Evolutionary conservation across 352 stramenopile genomes (phyloP).

Genomic region (Elongisporangium senticosum): DNA sequence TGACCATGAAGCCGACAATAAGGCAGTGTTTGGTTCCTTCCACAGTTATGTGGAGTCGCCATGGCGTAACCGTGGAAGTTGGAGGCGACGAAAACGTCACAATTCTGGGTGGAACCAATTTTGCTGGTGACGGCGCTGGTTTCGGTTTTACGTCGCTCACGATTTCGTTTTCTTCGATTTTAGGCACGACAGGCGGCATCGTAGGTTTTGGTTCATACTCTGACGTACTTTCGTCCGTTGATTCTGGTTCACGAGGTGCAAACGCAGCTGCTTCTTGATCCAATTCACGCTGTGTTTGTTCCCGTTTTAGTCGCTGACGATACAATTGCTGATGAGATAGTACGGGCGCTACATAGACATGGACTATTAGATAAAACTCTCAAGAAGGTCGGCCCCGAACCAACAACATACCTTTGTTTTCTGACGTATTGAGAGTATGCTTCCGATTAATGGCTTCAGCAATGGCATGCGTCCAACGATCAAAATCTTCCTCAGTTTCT

Average conservation of each 20-base stretch:
- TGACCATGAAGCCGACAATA: constrained; percentile 73
- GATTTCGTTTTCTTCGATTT: neutral
- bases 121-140: constrained; percentile 4
- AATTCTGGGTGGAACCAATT: constrained; percentile 27
- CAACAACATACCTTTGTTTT: constrained; percentile 3
- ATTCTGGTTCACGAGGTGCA: constrained; percentile 1
- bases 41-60: constrained; percentile 46
- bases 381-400: neutral
- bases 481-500: constrained; percentile 69
- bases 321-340: constrained; percentile 77
- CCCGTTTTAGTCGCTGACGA: constrained; percentile 56
- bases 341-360: constrained; percentile 18
- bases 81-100: constrained; percentile 26
- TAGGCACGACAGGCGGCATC: neutral
- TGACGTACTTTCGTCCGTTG: constrained; percentile 3
- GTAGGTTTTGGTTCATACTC: neutral
- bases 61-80: constrained; percentile 27
- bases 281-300: constrained; percentile 30
- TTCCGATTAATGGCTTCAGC: constrained; percentile 75
- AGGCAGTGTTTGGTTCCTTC: constrained; percentile 68
- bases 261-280: constrained; percentile 8
- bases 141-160: neutral
- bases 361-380: neutral
- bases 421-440: constrained; percentile 24
- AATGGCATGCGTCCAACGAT: constrained; percentile 75